These are phyloP conservation scores for Piper longum DNA, from an alignment of 164 flowering plant species.

Conservation along the genomic window DNA sequence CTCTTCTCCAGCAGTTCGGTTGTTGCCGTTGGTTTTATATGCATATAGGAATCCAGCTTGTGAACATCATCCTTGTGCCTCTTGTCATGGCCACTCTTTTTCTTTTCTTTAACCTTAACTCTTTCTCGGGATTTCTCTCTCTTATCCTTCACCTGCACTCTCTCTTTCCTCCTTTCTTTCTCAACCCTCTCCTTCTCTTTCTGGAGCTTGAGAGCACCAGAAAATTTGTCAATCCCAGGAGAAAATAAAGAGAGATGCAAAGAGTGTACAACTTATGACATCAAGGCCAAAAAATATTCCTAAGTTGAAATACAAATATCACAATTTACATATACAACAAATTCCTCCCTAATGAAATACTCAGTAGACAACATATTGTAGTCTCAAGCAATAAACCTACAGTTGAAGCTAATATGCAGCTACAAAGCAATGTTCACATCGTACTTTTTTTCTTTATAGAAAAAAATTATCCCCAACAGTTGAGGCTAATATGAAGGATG, in stretches of 20 bases:
- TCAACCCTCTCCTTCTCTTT: slow-evolving; percentile 23
- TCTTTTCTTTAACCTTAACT: slow-evolving; percentile 5
- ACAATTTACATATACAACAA: too few relatives aligned
- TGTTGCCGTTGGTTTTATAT: slow-evolving; percentile 7
- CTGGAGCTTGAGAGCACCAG: slow-evolving; percentile 55
- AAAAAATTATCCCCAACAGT: too few relatives aligned
- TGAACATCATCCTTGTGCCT: slow-evolving; percentile 10
- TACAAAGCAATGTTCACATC: too few relatives aligned
- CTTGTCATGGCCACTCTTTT: slow-evolving; percentile 6
- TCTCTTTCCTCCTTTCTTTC: slow-evolving; percentile 20
- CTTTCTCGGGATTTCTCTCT: slow-evolving; percentile 6
- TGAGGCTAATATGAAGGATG: too few relatives aligned
- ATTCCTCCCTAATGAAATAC: too few relatives aligned
- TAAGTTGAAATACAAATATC: too few relatives aligned
- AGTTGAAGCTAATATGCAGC: too few relatives aligned
- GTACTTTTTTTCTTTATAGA: too few relatives aligned
- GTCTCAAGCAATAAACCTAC: too few relatives aligned
- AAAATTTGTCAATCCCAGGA: slow-evolving; percentile 16
- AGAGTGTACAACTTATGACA: neutral
- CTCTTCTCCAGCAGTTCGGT: slow-evolving; percentile 21
- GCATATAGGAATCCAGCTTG: slow-evolving; percentile 5
- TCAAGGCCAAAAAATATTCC: too few relatives aligned
- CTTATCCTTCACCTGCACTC: slow-evolving; percentile 10
- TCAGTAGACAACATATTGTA: too few relatives aligned
- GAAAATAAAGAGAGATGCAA: neutral